Evolutionary conservation across 1,284 basidiomycete species (phyloP), one percentile per base, ranked within the genome.

Genomic region (Ustilago trichophora): DNA sequence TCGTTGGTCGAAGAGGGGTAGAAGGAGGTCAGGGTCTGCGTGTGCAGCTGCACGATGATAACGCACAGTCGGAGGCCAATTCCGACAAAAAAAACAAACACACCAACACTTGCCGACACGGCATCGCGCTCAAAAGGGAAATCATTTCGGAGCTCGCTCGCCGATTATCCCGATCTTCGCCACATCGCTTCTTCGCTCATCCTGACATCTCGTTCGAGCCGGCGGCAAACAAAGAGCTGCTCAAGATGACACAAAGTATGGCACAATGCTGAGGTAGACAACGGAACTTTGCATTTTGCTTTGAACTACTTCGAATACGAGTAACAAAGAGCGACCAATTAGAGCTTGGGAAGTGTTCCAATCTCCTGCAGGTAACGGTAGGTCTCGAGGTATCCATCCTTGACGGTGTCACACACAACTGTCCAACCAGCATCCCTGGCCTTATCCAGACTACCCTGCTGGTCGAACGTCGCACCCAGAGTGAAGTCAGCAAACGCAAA

Each of bases 401-500:
- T 67, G 26, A 62, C 64, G 6, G 64, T 67, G 19, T 67, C 64
- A 34, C 56, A 60, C n/a, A 55, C 51, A 6, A 37, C 40, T 10
- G 40, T n/a, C 52, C 57, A 67, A 9, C 64, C 64, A 3, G 57
- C 64, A 18, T 32, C 53, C 21, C 64, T 56, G 21, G 52, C 57
- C 50, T 67, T 67, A 25, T 67, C 57, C 18, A 67, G 36, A 19
- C 57, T 56, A 6, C 64, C 64, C 29, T 60, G 38, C 53, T 67
- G 64, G 10, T 67, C 64, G 22, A 67, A 67, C 4, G 64, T 67
- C 1, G 64, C 58, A 18, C 64, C 64, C 10, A 67, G 42, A n/a
- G 64, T 67, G 32, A 67, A 67, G 24, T 67, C 64, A 6, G 64
- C 64, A 26, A 67, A 67, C 0, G 49, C 64, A 36, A 67, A 67